Percentiles rank a stretch among this genome's conserved stretches.
Evolutionary conservation across 345 rosid genomes (phyloP).

Genomic region (Raphanus raphanistrum): DNA sequence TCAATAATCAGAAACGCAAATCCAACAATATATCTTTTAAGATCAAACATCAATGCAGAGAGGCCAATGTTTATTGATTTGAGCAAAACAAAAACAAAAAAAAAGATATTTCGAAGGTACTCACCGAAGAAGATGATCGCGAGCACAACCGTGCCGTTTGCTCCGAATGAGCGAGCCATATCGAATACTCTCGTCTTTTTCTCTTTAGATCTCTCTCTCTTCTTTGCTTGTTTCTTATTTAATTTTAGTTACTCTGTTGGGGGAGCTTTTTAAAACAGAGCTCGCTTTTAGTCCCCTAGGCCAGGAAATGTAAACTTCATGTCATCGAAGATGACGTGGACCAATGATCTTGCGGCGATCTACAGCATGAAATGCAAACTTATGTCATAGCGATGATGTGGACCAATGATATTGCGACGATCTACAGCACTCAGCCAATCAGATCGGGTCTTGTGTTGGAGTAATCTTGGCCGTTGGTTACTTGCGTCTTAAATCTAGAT

Average conservation of each 20-base stretch:
- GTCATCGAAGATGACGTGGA: conserved; percentile 33
- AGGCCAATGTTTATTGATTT: background rate
- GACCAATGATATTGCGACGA: background rate
- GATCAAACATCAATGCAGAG: conserved; percentile 10
- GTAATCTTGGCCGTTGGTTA: conserved; percentile 23
- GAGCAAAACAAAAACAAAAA: background rate
- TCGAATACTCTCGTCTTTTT: background rate
- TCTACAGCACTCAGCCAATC: conserved; percentile 20
- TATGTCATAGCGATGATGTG: background rate
- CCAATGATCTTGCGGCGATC: conserved; percentile 23
- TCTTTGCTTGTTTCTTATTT: background rate
- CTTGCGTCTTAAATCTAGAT: conserved; percentile 10
- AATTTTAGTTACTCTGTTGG: background rate
- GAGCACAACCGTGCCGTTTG: conserved; percentile 20
- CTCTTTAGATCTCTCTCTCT: background rate
- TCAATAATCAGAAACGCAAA: conserved; percentile 51
- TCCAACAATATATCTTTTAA: background rate
- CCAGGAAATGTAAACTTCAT: conserved; percentile 2
- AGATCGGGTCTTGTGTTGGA: conserved; percentile 31
- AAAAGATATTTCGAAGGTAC: background rate
- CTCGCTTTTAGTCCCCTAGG: background rate
- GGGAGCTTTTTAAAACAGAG: conserved; percentile 16
- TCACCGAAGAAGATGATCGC: conserved; percentile 38
- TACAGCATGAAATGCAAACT: background rate
- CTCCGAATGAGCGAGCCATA: conserved; percentile 38